These are phyloP conservation scores for Microcera coccophila DNA, from an alignment of 2,329 filamentous ascomycete genomes.

Conservation along the genomic window DNA sequence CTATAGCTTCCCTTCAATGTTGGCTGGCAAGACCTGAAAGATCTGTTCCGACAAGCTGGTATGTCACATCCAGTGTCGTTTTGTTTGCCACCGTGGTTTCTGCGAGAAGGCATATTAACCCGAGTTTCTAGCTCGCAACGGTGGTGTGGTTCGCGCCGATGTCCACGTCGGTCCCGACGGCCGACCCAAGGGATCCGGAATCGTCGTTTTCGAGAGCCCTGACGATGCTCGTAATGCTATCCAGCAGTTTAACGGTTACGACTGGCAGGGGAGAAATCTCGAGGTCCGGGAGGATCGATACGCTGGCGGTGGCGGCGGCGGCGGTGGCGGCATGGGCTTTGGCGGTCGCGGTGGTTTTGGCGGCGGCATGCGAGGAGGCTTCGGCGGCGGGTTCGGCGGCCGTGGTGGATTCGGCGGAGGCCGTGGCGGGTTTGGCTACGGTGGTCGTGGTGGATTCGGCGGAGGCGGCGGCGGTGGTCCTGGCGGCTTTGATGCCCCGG, in stretches of 20 bases:
- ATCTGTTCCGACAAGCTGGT: constrained; percentile 97
- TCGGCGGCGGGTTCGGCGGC: constrained; percentile 48
- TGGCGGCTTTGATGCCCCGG: constrained; percentile 46
- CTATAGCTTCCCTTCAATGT: constrained; percentile 89
- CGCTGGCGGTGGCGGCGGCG: constrained; percentile 59
- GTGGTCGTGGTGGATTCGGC: constrained; percentile 50
- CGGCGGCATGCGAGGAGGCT: constrained; percentile 53
- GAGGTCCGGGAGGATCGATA: constrained; percentile 97
- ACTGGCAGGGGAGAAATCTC: constrained; percentile 91
- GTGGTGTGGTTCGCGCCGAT: constrained; percentile 87
- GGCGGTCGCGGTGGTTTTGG: constrained; percentile 57
- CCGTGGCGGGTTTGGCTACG: constrained; percentile 43
- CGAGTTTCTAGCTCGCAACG: constrained; percentile 51
- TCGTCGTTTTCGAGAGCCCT: constrained; percentile 91
- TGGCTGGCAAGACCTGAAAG: constrained; percentile 98
- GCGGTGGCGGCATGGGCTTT: constrained; percentile 57
- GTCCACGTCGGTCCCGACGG: constrained; percentile 90
- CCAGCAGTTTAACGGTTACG: constrained; percentile 95
- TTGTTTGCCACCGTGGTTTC: constrained; percentile 2
- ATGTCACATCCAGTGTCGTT: constrained; percentile 42
- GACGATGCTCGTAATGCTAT: constrained; percentile 48
- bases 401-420: constrained; percentile 42
- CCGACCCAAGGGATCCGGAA: constrained; percentile 91
- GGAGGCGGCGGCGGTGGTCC: constrained; percentile 39
- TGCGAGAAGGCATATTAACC: constrained; percentile 7